Conservation (phyloP, 768 basidiomycete species). For the Daedaleopsis nitida region DNA sequence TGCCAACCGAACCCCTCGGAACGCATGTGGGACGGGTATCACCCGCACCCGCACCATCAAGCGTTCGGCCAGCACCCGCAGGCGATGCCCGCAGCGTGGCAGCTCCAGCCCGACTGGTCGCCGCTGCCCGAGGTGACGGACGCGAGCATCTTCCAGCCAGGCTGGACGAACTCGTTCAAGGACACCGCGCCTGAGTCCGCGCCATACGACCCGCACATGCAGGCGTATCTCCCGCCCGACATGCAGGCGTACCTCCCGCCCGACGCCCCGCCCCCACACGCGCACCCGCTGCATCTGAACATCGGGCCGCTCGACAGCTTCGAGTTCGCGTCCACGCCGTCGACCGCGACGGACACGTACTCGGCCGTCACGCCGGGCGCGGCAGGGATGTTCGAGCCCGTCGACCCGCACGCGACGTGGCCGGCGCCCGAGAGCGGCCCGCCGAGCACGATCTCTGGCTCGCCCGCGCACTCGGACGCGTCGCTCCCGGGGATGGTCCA, state of each 20-base stretch:
- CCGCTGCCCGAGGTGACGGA: slow-evolving; percentile 46
- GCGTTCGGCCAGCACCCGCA: not conserved
- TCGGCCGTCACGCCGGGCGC: not conserved
- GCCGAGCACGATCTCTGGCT: slow-evolving; percentile 18
- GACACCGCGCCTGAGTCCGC: slow-evolving; percentile 5
- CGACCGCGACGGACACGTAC: slow-evolving; percentile 13
- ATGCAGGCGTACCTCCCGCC: slow-evolving; percentile 7
- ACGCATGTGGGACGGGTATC: slow-evolving; percentile 35
- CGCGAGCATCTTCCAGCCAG: slow-evolving; percentile 24
- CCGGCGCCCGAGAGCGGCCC: slow-evolving; percentile 16
- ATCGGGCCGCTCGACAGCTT: slow-evolving; percentile 22
- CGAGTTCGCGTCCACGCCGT: slow-evolving; percentile 12
- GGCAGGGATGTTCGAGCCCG: not conserved
- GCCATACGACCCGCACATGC: slow-evolving; percentile 4
- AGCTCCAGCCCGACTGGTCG: slow-evolving; percentile 45
- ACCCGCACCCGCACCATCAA: slow-evolving; percentile 12
- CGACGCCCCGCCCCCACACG: slow-evolving; percentile 2
- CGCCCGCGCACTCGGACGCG: slow-evolving; percentile 16
- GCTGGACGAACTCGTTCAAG: slow-evolving; percentile 20
- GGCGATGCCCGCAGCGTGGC: slow-evolving; percentile 15
- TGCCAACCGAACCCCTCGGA: slow-evolving; percentile 41
- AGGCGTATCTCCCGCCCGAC: slow-evolving; percentile 9
- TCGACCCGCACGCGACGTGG: slow-evolving; percentile 17
- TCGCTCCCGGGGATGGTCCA: slow-evolving; percentile 6
- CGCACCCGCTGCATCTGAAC: slow-evolving; percentile 11